Percentiles rank a stretch among this genome's conserved stretches.
These are phyloP conservation scores for Conidiobolus incongruus DNA, from an alignment of 371 early-diverging fungal species.

Conservation along the genomic window DNA sequence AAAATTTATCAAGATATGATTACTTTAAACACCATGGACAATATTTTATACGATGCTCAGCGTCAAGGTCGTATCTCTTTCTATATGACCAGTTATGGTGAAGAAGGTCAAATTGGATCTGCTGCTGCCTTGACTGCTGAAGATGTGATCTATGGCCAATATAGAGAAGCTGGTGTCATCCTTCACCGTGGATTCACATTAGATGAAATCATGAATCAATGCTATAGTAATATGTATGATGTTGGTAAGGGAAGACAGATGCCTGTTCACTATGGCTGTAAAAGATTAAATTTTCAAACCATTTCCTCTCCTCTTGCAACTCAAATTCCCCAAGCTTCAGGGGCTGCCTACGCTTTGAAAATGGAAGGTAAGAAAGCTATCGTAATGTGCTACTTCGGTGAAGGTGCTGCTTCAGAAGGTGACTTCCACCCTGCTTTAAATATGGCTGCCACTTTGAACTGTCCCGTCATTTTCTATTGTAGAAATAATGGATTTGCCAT, in stretches of 20 bases:
- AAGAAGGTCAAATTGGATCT: conserved; percentile 83
- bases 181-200: conserved; percentile 84
- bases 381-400: conserved; percentile 89
- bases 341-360: conserved; percentile 91
- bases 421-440: conserved; percentile 96
- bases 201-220: conserved; percentile 87
- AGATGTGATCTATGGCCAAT: conserved; percentile 87
- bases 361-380: conserved; percentile 45
- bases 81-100: conserved; percentile 96
- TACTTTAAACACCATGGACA: conserved; percentile 71
- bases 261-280: conserved; percentile 92
- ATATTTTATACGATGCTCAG: conserved; percentile 92
- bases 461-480: conserved; percentile 88
- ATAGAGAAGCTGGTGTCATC: conserved; percentile 85
- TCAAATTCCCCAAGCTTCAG: conserved; percentile 96
- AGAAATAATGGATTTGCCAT: conserved; percentile 98
- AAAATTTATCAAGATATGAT: conserved; percentile 82
- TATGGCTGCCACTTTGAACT: conserved; percentile 80
- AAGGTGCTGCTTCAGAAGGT: conserved; percentile 93
- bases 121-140: conserved; percentile 67
- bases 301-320: conserved; percentile 93
- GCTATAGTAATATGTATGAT: conserved; percentile 75
- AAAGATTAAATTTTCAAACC: conserved; percentile 72
- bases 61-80: conserved; percentile 94
- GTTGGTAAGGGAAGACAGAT: conserved; percentile 92